Evolutionary conservation across 179 eudicot genomes (phyloP), one percentile per base, ranked within the genome.

Genomic region (Nepenthes alata): DNA sequence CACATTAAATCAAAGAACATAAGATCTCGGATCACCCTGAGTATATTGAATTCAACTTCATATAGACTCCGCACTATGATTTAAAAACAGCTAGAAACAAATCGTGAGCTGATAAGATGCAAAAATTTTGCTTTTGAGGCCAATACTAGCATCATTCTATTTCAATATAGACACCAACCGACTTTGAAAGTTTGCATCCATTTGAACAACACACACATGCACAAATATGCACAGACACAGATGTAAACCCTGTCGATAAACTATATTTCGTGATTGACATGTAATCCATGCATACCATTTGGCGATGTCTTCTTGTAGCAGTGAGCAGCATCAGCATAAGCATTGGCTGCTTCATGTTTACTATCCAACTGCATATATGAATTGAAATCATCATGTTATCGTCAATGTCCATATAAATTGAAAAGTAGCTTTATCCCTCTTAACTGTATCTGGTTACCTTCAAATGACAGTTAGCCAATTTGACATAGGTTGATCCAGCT

Each of bases 311-410:
- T 91, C 82, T 91, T 91, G 69, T 88, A 88, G 66, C 88, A 83
- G 69, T 88, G 93, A 74, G 84, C 94, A 68, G 97, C 97, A 77
- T 88, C 88, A 54, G 91, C 93, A 81, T 72, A 88, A 59, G 94
- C 82, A 81, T 74, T 72, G 45, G 96, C 97, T 60, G 97, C 90
- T 75, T 91, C 97, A 72, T 91, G 96, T 78, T 79, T 90, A 81
- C 95, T 88, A 67, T 91, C 96, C 75, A 74, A 58, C 96, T 91
- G 75, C 50, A 74, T 51, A 68, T 10, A 10, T 37, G 50, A 35
- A 13, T 34, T 4, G 11, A 58, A 57, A 59, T 4, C 0, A 11
- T 36, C 56, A 68, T 48, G 47, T 11, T 35, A 41, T 60, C 12
- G 53, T 59, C 55, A 12, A 61, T 15, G 35, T 15, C 11, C 47